phyloP scores from a whole-genome alignment of 495 filamentous ascomycete species.

The Aspergillus nanangensis region DNA sequence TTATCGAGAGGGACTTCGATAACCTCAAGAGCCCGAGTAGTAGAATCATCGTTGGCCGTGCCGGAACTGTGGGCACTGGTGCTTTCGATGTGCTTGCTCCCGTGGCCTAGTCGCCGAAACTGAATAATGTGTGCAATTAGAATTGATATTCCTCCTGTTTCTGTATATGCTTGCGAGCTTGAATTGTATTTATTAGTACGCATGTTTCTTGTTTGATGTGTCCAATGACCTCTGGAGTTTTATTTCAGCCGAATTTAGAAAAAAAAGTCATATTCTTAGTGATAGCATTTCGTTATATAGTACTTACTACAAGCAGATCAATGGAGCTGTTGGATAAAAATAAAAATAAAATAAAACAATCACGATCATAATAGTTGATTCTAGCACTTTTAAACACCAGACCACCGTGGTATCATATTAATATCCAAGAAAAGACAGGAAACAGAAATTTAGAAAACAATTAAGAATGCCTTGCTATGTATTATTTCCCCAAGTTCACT shows the following conservation, averaged over 20 bases:
- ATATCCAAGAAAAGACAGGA: not conserved
- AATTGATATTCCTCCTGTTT: slow-evolving; percentile 12
- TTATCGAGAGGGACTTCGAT: slow-evolving; percentile 85
- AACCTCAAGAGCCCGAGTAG: slow-evolving; percentile 79
- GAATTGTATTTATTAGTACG: slow-evolving; percentile 20
- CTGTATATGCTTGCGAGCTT: slow-evolving; percentile 25
- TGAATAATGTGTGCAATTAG: slow-evolving; percentile 20
- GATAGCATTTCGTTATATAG: slow-evolving; percentile 24
- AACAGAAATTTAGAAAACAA: not conserved
- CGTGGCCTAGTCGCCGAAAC: slow-evolving; percentile 36
- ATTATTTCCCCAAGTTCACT: slow-evolving; percentile 16
- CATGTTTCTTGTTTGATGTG: slow-evolving; percentile 19
- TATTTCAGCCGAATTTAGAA: slow-evolving; percentile 38
- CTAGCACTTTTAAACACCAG: not conserved
- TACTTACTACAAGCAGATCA: slow-evolving; percentile 13
- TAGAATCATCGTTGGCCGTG: slow-evolving; percentile 80
- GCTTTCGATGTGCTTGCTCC: slow-evolving; percentile 82
- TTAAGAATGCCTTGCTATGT: not conserved
- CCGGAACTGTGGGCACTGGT: slow-evolving; percentile 82
- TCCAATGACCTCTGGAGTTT: slow-evolving; percentile 41
- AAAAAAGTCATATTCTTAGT: slow-evolving; percentile 30
- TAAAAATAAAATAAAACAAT: no score
- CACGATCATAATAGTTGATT: not conserved
- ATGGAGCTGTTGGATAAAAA: not conserved
- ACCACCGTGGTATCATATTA: slow-evolving; percentile 5